These are phyloP conservation scores for Ophiosphaerella herpotricha DNA, from an alignment of 2,329 filamentous ascomycete genomes.

Conservation along the genomic window DNA sequence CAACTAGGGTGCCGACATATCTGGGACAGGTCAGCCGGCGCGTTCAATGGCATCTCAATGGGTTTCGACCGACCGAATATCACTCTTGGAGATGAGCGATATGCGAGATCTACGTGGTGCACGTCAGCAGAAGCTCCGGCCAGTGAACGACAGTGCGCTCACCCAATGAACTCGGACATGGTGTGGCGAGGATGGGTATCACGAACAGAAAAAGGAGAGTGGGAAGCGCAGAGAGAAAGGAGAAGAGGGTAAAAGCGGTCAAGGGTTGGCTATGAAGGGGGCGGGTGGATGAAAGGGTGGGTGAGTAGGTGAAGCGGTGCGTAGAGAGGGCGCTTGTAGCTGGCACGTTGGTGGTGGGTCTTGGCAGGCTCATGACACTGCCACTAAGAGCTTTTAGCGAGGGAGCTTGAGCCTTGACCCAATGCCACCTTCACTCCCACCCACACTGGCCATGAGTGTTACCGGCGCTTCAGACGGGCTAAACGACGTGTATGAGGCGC, in stretches of 20 bases:
- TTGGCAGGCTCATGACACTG: constrained; percentile 1
- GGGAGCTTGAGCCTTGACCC: constrained; percentile 21
- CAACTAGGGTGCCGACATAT: constrained; percentile 93
- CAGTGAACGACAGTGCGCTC: constrained; percentile 46
- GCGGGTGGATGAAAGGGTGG: constrained; percentile 14
- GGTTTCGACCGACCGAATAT: constrained; percentile 76
- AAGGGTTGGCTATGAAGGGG: constrained; percentile 9
- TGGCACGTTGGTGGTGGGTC: constrained; percentile 20
- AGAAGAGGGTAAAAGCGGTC: constrained; percentile 16
- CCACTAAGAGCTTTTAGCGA: constrained; percentile 13
- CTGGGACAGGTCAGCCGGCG: constrained; percentile 54
- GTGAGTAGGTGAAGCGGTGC: constrained; percentile 11
- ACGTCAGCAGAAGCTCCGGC: constrained; percentile 42
- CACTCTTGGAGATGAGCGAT: constrained; percentile 95
- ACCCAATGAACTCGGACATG: constrained; percentile 68
- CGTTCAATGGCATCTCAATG: constrained; percentile 19
- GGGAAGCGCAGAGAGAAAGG: constrained; percentile 27
- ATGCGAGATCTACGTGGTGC: constrained; percentile 74
- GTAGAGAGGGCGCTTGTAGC: constrained; percentile 13
- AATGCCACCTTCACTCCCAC: constrained; percentile 14
- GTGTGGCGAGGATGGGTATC: constrained; percentile 27
- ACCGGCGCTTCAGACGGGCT: constrained; percentile 24
- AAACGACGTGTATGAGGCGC: constrained; percentile 59
- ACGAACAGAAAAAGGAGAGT: constrained; percentile 25
- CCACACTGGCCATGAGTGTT: constrained; percentile 27